Evolutionary conservation across 257 asterid genomes (phyloP).

Genomic region (Nicotiana knightiana): DNA sequence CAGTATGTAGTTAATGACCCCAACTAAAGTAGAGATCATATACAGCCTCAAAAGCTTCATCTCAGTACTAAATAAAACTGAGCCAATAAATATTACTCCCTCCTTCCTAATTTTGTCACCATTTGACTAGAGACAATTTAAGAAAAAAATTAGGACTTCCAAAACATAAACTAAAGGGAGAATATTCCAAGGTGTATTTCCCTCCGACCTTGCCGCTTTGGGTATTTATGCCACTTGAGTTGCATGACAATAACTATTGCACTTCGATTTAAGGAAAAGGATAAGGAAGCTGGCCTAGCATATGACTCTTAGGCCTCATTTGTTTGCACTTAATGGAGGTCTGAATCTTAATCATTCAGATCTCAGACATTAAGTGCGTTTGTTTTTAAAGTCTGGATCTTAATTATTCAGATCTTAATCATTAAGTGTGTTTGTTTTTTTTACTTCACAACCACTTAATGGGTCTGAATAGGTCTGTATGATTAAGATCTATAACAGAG

Average conservation of each 20-base stretch:
- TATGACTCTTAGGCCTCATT: neutral
- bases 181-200: neutral
- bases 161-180: neutral
- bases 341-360: too few species aligned
- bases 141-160: neutral
- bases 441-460: too few species aligned
- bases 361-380: too few species aligned
- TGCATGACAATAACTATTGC: neutral
- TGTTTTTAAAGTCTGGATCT: too few species aligned
- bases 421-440: too few species aligned
- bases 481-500: too few species aligned
- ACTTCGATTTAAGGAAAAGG: neutral
- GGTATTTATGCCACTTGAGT: neutral
- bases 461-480: too few species aligned
- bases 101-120: neutral
- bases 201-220: neutral
- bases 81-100: neutral
- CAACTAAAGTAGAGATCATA: neutral
- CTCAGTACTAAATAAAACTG: neutral
- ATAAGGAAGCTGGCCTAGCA: neutral
- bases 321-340: too few species aligned
- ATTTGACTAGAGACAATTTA: neutral
- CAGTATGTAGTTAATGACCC: neutral
- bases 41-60: neutral
- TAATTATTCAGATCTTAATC: too few species aligned